phyloP scores from a whole-genome alignment of 768 basidiomycete species.

The Dacryopinax primogenitus region DNA sequence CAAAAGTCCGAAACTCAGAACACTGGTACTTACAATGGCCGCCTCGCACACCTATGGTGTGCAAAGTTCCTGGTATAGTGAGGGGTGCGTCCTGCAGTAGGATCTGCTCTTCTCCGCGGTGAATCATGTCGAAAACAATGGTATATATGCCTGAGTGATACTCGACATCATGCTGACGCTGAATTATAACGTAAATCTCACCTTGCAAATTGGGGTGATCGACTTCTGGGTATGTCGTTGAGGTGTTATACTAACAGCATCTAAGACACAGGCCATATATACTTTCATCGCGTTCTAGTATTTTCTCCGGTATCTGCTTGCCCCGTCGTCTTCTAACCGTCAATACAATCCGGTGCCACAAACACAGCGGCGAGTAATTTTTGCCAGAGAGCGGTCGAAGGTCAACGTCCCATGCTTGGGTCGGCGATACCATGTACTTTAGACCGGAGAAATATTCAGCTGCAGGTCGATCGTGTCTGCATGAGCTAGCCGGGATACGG shows the following conservation, averaged over 20 bases:
- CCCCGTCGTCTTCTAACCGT: not conserved
- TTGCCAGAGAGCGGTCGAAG: too few relatives aligned
- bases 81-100: not conserved
- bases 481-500: not conserved
- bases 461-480: not conserved
- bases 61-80: not conserved
- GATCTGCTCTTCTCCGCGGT: not conserved
- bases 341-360: not conserved
- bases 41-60: not conserved
- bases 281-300: not conserved
- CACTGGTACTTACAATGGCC: not conserved
- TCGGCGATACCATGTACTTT: too few relatives aligned
- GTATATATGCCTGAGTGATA: not conserved
- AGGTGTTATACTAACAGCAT: too few relatives aligned
- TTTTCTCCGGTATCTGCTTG: not conserved
- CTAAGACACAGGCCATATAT: not conserved
- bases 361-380: not conserved
- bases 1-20: not conserved
- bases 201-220: too few relatives aligned
- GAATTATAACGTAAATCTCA: not conserved
- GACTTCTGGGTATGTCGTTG: too few relatives aligned
- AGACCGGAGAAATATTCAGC: not conserved
- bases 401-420: too few relatives aligned
- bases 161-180: not conserved
- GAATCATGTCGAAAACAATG: not conserved